A percentile compares a stretch with the other conserved stretches of the same genome.
These are phyloP conservation scores for Dendrobium catenatum DNA, from an alignment of 106 monocot genomes.

Conservation along the genomic window DNA sequence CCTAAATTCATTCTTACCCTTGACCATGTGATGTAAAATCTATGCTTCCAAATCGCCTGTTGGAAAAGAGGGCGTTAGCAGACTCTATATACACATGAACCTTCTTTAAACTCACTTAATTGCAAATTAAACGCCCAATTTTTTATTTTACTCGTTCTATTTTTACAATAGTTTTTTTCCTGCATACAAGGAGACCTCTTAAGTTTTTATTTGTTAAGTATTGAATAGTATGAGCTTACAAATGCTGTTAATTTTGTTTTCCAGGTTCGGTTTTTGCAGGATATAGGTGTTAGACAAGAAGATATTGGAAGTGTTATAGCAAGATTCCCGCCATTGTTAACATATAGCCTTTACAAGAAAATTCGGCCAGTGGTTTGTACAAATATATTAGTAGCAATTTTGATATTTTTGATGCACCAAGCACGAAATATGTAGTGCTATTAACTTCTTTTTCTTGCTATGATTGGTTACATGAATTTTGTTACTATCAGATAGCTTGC, in stretches of 20 bases:
- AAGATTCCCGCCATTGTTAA: conserved; percentile 80
- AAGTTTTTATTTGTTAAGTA: neutral
- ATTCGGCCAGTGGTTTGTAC: conserved; percentile 86
- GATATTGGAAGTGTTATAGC: conserved; percentile 64
- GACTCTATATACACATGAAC: neutral
- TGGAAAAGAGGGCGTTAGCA: neutral
- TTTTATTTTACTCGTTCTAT: neutral
- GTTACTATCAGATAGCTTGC: neutral
- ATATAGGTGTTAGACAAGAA: conserved; percentile 78
- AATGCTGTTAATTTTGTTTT: conserved; percentile 11
- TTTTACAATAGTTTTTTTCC: neutral
- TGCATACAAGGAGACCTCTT: neutral
- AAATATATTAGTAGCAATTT: neutral
- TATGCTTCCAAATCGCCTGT: neutral
- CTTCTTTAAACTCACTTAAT: neutral
- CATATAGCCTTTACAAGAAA: conserved; percentile 94
- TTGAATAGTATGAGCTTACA: conserved; percentile 5
- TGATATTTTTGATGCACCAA: neutral
- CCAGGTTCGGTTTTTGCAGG: conserved; percentile 84
- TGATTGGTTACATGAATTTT: neutral
- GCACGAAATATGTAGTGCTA: neutral
- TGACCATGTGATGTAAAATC: neutral
- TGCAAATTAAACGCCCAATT: neutral
- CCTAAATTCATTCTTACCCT: neutral
- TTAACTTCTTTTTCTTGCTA: neutral